Base-by-base conservation (phyloP, 352 stramenopile species). In the Phytopythium oedochilum region DNA sequence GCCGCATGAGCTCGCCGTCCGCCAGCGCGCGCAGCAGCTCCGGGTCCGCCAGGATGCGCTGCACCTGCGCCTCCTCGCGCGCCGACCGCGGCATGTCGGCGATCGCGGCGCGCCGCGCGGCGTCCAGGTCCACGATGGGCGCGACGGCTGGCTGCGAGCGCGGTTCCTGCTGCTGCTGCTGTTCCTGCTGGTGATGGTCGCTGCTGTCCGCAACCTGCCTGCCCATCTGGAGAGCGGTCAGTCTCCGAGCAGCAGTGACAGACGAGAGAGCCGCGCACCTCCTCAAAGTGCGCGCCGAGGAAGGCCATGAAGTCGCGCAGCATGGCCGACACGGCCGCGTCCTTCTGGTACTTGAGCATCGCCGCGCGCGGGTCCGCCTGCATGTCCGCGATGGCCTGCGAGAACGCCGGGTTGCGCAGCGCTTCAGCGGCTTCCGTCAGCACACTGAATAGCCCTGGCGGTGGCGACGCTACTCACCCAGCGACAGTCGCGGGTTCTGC, bases 301-400 rank as follows among this genome's bases (percentile, higher is more conserved):
- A 91, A 91, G 46, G 71, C 70, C 68, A 90, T 75, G 35, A 89
- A 93, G 51, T 88, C 79, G 23, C 60, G 61, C 45, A 91, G 56
- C 75, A 91, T 89, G 0, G 62, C 47, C 0, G 76, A 82, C 3
- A 91, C 66, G 3, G 75, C 77, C 4, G 58, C 49, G 49, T 93
- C 78, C 20, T 82, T 80, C 34, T 76, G 68, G 55, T 93, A 91
- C 57, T 91, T 89, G 43, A 73, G 50, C 10, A 90, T 58, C 4
- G 78, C 79, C 2, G 64, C 70, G 22, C 70, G 55, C 6, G 80
- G 80, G 40, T 93, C 71, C 35, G 68, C 63, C 64, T 90, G 79
- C 53, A 93, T 75, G 25, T 93, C 80, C 26, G 71, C 70, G 32
- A 91, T 89, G 18, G 77, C 80, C 49, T 76, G 60, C 9, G 68